Base-by-base conservation (phyloP, 2,329 filamentous ascomycete genomes). In the Sporothrix brunneoviolacea region DNA sequence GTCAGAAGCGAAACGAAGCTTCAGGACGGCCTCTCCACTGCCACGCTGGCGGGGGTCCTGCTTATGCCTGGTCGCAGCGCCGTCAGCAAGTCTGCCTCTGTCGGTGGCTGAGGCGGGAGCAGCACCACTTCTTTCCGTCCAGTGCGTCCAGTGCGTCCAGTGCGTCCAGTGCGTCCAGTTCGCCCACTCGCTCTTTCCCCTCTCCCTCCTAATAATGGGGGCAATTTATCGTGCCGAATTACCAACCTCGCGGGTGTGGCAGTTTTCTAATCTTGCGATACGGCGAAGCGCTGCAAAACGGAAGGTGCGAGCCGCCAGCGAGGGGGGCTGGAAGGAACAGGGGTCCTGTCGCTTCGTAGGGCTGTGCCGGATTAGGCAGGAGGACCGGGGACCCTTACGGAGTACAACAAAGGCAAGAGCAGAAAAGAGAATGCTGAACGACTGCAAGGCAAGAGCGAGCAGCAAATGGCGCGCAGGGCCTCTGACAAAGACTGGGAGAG, bases 281-380 rank as follows among this genome's bases (percentile, higher is more conserved):
- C 32, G 21, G 42, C 21, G 18, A 44, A 15, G 35, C n/a, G 18
- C 18, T 27, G 42, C 19, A 33, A 45, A 27, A 3, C 24, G 32
- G 42, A 45, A 44, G 41, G 19, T 44, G 41, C 41, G 18, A 15
- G 8, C 30, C 28, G 18, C 18, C 16, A 27, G 39, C n/a, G 39
- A 8, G n/a, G 30, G 18, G 19, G 28, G 41, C 28, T 22, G 18
- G 42, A 45, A 36, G 40, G 40, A 33, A 13, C 40, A 18, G 28
- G 33, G 33, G 44, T 21, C 33, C 9, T 3, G 12, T 19, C 10
- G 22, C 16, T 18, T 45, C 21, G 22, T 46, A 46, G 32, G 43
- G 43, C 43, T 46, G 44, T 37, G 21, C 44, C 44, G 15, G 27
- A 30, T 37, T 37, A 38, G 44, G 33, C 32, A 47, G 44, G 27